phyloP scores from a whole-genome alignment of 2,329 filamentous ascomycete genomes.

The Aureobasidium sp. region DNA sequence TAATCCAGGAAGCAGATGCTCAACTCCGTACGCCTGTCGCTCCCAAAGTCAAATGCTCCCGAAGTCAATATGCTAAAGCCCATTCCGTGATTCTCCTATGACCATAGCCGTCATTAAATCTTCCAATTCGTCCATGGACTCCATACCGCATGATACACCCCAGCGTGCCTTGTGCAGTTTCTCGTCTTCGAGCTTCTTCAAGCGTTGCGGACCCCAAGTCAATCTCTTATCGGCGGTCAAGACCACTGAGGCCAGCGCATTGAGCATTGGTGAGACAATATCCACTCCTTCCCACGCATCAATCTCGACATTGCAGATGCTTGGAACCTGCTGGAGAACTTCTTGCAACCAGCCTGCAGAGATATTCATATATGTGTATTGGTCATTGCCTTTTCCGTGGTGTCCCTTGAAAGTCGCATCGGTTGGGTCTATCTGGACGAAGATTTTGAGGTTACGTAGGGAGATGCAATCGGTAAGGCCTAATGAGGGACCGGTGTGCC shows the following conservation, averaged over 20 bases:
- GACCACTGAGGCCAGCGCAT: constrained; percentile 47
- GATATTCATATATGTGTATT: constrained; percentile 64
- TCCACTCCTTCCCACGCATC: constrained; percentile 60
- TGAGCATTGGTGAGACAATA: constrained; percentile 57
- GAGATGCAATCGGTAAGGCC: constrained; percentile 54
- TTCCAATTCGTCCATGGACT: constrained; percentile 13
- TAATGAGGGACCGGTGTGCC: constrained; percentile 57
- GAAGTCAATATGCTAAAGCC: not conserved
- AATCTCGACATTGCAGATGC: constrained; percentile 53
- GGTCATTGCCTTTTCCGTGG: constrained; percentile 40
- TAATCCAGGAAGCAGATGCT: not conserved
- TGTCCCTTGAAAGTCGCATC: constrained; percentile 58
- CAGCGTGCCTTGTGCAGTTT: not conserved
- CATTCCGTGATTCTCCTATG: not conserved
- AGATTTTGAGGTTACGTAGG: constrained; percentile 50
- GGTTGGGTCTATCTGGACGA: constrained; percentile 63
- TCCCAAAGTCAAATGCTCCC: not conserved
- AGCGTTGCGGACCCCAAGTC: constrained; percentile 59
- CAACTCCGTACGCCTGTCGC: not conserved
- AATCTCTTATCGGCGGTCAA: constrained; percentile 43
- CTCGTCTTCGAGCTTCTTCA: constrained; percentile 51
- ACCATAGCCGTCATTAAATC: constrained; percentile 14
- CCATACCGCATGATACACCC: constrained; percentile 3
- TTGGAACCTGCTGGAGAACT: constrained; percentile 50
- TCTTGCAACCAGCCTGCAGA: constrained; percentile 47